phyloP scores from a whole-genome alignment of 1,284 basidiomycete species.

The Trichosporon faecale region DNA sequence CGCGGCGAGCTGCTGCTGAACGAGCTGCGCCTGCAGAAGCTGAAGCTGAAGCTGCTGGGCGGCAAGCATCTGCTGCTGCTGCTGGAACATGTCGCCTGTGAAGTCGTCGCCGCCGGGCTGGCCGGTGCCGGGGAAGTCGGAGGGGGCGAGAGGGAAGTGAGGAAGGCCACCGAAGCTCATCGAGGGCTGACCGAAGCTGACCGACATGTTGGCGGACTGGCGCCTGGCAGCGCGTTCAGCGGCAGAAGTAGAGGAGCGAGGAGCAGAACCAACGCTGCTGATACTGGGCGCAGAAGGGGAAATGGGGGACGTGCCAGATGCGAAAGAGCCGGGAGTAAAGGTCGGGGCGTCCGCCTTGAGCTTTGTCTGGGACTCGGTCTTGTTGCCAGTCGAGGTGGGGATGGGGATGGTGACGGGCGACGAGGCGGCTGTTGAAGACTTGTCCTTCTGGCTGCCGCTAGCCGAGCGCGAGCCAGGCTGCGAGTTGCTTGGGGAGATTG shows the following conservation, averaged over 20 bases:
- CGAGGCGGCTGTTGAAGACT: slow-evolving; percentile 8
- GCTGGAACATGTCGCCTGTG: slow-evolving; percentile 33
- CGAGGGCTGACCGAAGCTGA: slow-evolving; percentile 12
- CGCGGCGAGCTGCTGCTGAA: slow-evolving; percentile 31
- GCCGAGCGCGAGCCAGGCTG: slow-evolving; percentile 26
- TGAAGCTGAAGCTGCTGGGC: slow-evolving; percentile 47
- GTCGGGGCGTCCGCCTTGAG: slow-evolving; percentile 51
- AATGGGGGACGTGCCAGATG: slow-evolving; percentile 20
- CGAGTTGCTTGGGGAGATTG: slow-evolving; percentile 31
- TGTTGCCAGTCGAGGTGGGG: slow-evolving; percentile 13
- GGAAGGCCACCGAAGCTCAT: slow-evolving; percentile 17
- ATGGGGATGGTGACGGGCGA: slow-evolving; percentile 23
- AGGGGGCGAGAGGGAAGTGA: slow-evolving; percentile 23
- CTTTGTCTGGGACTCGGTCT: slow-evolving; percentile 30
- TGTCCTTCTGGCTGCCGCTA: slow-evolving; percentile 24
- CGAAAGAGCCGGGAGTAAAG: slow-evolving; percentile 41
- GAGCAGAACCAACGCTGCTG: slow-evolving; percentile 15
- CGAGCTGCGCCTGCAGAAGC: slow-evolving; percentile 46
- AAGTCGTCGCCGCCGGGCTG: slow-evolving; percentile 32
- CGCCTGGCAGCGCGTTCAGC: slow-evolving; percentile 24
- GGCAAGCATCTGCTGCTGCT: slow-evolving; percentile 46
- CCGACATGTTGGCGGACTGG: slow-evolving; percentile 12
- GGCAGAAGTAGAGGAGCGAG: slow-evolving; percentile 13
- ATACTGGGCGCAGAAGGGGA: slow-evolving; percentile 11
- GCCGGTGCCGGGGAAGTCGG: slow-evolving; percentile 24